phyloP scores from a whole-genome alignment of 2,329 filamentous ascomycete genomes.

The Gremmenia infestans region DNA sequence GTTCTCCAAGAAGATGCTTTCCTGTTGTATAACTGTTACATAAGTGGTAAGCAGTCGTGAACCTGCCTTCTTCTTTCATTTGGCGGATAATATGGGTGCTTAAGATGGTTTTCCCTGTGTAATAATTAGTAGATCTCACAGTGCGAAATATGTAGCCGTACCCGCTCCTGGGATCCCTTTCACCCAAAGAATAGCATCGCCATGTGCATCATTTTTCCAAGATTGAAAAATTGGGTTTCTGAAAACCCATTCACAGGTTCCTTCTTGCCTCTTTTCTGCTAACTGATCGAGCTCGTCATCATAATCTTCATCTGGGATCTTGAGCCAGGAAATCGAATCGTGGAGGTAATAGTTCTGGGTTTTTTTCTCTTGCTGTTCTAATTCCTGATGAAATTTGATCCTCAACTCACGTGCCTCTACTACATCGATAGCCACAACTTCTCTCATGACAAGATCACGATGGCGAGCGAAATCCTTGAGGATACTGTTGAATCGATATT shows the following conservation, averaged over 20 bases:
- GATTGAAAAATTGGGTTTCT: not conserved
- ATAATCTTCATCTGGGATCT: not conserved
- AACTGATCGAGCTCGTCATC: constrained; percentile 3
- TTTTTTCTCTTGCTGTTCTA: not conserved
- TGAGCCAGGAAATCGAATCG: constrained; percentile 12
- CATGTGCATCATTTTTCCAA: constrained; percentile 8
- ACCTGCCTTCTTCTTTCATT: not conserved
- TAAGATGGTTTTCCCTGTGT: constrained; percentile 10
- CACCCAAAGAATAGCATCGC: constrained; percentile 10
- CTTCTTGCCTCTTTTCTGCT: not conserved
- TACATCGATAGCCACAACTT: constrained; percentile 5
- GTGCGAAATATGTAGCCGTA: not conserved
- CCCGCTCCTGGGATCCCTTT: constrained; percentile 17
- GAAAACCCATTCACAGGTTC: constrained; percentile 12
- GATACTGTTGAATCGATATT: constrained; percentile 8
- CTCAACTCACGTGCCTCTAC: constrained; percentile 7
- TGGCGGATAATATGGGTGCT: constrained; percentile 5
- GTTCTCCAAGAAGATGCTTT: constrained; percentile 4
- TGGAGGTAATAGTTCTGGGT: constrained; percentile 1
- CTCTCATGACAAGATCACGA: constrained; percentile 5
- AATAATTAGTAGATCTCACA: not conserved
- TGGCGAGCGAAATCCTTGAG: constrained; percentile 7
- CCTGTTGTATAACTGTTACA: constrained; percentile 9
- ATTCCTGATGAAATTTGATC: constrained; percentile 1
- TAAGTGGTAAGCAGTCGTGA: constrained; percentile 7